Conservation (phyloP, 2,329 filamentous ascomycete species). For the Colletotrichum gigasporum region DNA sequence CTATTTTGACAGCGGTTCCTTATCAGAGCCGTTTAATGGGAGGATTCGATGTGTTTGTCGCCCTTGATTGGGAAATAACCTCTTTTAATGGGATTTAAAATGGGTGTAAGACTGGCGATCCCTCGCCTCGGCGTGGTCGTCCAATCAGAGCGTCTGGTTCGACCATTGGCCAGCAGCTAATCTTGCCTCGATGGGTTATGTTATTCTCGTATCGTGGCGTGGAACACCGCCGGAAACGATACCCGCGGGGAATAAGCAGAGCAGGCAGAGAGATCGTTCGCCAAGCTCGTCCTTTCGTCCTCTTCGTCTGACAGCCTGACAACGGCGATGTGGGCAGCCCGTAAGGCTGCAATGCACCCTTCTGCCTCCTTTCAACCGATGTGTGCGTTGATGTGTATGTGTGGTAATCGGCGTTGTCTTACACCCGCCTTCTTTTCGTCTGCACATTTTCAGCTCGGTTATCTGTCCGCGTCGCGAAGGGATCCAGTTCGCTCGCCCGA, state of each 20-base stretch:
- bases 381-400: constrained; percentile 4
- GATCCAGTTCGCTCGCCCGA: not conserved
- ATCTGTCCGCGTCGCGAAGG: not conserved
- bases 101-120: too few species aligned
- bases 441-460: not conserved
- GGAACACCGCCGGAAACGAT: too few species aligned
- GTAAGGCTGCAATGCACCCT: not conserved
- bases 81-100: too few species aligned
- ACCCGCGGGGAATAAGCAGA: not conserved
- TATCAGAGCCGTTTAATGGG: too few species aligned
- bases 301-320: constrained; percentile 1
- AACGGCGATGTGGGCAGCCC: not conserved
- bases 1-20: too few species aligned
- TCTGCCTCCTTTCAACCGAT: not conserved
- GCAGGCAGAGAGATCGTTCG: not conserved
- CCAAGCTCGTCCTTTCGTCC: too few species aligned
- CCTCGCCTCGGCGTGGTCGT: too few species aligned
- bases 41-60: too few species aligned
- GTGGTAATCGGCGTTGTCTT: constrained; percentile 1
- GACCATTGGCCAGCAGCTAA: too few species aligned
- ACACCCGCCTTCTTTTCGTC: not conserved
- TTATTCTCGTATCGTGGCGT: constrained; percentile 5
- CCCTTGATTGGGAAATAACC: too few species aligned
- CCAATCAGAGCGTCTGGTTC: not conserved
- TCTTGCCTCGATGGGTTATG: not conserved